Percentiles rank a stretch among this genome's conserved stretches.
phyloP scores from a whole-genome alignment of 2,329 filamentous ascomycete genomes.

The Penicillium psychrosexuale region DNA sequence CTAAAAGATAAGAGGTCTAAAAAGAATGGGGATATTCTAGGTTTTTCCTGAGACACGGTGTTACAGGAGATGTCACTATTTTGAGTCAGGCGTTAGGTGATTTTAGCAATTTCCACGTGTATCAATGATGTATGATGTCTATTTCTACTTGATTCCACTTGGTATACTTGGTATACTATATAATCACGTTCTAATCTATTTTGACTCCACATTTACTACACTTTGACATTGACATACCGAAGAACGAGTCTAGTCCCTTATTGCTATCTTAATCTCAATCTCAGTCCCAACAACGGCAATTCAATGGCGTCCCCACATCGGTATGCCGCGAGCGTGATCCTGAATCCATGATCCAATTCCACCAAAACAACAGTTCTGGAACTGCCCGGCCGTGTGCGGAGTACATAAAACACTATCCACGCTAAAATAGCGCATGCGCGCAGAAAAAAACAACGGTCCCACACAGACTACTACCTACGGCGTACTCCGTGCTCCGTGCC shows the following conservation, averaged over 20 bases:
- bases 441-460: not conserved
- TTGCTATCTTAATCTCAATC: not conserved
- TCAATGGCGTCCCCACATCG: not conserved
- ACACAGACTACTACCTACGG: not conserved
- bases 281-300: not conserved
- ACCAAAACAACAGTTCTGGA: not conserved
- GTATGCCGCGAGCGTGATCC: not conserved
- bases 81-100: not conserved
- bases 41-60: not conserved
- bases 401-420: no score
- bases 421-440: not conserved
- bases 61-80: not conserved
- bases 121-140: not conserved
- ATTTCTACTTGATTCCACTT: not conserved
- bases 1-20: not conserved
- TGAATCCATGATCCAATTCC: not conserved
- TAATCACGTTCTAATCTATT: not conserved
- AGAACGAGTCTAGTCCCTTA: not conserved
- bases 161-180: not conserved
- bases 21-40: not conserved
- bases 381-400: not conserved
- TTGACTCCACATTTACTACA: not conserved
- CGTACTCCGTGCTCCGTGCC: not conserved
- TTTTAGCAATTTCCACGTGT: not conserved
- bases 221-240: not conserved